phyloP scores from a whole-genome alignment of 1,139 yeast species.

The Meyerozyma carpophila region DNA sequence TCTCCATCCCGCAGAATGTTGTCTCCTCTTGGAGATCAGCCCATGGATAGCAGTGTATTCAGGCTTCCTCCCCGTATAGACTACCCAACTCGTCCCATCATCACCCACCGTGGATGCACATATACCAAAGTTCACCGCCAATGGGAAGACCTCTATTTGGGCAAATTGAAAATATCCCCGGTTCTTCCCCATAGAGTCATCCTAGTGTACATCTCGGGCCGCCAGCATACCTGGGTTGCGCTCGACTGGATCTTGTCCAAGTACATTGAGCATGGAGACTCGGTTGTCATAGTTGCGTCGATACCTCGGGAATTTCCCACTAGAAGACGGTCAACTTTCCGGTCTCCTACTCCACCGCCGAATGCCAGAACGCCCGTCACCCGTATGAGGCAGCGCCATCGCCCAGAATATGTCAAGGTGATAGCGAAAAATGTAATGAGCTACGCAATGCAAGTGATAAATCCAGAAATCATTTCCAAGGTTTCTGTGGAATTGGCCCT shows the following conservation, averaged over 20 bases:
- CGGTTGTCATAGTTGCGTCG: slow-evolving; percentile 50
- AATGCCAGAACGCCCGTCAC: slow-evolving; percentile 27
- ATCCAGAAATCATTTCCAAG: slow-evolving; percentile 46
- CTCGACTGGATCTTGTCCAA: slow-evolving; percentile 59
- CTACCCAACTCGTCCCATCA: slow-evolving; percentile 51
- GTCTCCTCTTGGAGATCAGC: slow-evolving; percentile 7
- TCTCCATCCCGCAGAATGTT: slow-evolving; percentile 7
- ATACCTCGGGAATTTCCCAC: slow-evolving; percentile 9
- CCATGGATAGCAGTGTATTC: slow-evolving; percentile 5
- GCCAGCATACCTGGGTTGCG: slow-evolving; percentile 77
- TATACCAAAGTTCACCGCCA: slow-evolving; percentile 40
- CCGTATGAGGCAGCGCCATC: slow-evolving; percentile 26
- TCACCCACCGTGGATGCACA: slow-evolving; percentile 49
- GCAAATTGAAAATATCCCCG: slow-evolving; percentile 28
- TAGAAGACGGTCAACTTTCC: background rate
- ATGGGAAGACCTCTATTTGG: slow-evolving; percentile 34
- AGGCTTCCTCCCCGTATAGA: slow-evolving; percentile 6
- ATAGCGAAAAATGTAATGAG: slow-evolving; percentile 39
- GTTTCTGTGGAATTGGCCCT: slow-evolving; percentile 60
- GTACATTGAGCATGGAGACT: slow-evolving; percentile 57
- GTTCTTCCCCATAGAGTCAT: slow-evolving; percentile 49
- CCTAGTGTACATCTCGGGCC: slow-evolving; percentile 61
- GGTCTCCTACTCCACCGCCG: slow-evolving; percentile 13
- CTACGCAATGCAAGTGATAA: slow-evolving; percentile 43
- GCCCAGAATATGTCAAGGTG: slow-evolving; percentile 30